Base-by-base conservation (phyloP, 352 stramenopile genomes). In the Phytophthora idaei region DNA sequence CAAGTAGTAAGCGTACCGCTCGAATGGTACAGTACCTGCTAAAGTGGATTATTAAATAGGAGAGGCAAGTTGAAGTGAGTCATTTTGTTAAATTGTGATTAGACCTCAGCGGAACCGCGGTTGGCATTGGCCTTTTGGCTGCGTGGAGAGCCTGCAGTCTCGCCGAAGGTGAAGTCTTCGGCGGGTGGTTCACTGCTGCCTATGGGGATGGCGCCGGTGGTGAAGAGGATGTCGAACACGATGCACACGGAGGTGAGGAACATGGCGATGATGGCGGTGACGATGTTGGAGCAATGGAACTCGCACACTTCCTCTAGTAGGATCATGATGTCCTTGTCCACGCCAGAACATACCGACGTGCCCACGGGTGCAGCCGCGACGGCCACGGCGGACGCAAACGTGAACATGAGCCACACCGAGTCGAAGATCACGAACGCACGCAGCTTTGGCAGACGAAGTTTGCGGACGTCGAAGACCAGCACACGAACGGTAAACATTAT, bases 281-380 rank as follows among this genome's bases (percentile, higher is more conserved):
- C 63, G 28, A 90, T 71, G 55, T 86, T 81, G 17, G 73, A 76
- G 69, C 83, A 91, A 62, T 75, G 74, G 70, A 91, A 84, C n/a
- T 80, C 73, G 60, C 83, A 91, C 27, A 82, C 77, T 55, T 91
- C 77, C 56, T 91, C 58, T 46, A 91, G 62, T 34, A 87, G 56
- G 14, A 50, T 69, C 72, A 80, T 61, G 39, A 85, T 68, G 48
- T 84, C 79, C 42, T 76, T 73, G 50, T 75, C 49, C 21, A 71
- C 64, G 42, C 73, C 78, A 3, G 81, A 83, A 77, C 83, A 91
- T 10, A 90, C 73, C 1, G 83, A 72, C 37, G 76, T 80, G 2
- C 73, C 83, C 0, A 87, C 73, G 2, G 83, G 80, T 34, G 80
- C 80, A 28, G 85, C 67, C 12, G 83, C 74, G 5, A 85, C 79